phyloP scores from a whole-genome alignment of 116 monocot genomes.

The Posidonia oceanica region DNA sequence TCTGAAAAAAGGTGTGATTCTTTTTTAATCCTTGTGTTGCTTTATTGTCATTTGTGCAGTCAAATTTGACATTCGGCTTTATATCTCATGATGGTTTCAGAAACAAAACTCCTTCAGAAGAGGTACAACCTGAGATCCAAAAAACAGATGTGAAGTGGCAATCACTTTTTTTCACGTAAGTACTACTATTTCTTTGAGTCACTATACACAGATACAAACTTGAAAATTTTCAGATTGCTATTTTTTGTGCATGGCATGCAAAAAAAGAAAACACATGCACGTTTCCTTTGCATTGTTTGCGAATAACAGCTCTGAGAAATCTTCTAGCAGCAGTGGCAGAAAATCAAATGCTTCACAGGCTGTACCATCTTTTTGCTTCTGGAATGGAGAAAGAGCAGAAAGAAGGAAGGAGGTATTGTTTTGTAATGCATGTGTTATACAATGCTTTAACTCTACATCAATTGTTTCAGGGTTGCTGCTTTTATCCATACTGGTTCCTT shows the following conservation, averaged over 20 bases:
- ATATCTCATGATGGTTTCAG: constrained; percentile 1
- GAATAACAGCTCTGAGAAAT: constrained; percentile 11
- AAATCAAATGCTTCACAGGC: constrained; percentile 4
- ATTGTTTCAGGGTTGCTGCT: no score
- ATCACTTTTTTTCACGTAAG: constrained; percentile 5
- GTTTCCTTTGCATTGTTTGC: neutral
- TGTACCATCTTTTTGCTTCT: constrained; percentile 11
- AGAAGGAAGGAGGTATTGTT: constrained; percentile 12
- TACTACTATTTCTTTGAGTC: neutral
- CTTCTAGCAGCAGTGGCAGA: neutral
- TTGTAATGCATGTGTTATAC: no score
- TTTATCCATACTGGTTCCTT: no score
- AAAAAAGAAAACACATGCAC: neutral
- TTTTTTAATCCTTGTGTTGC: neutral
- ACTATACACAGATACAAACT: neutral
- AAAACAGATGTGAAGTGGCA: constrained; percentile 3
- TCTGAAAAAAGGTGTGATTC: constrained; percentile 7
- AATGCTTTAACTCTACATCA: no score
- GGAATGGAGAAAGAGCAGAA: constrained; percentile 18
- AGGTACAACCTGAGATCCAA: neutral
- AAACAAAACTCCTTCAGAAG: neutral
- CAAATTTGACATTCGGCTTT: neutral
- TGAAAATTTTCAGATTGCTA: neutral
- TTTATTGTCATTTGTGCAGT: neutral
- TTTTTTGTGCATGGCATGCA: no score